These are phyloP conservation scores for Penicillium sp. DNA, from an alignment of 2,329 filamentous ascomycete species.

Conservation along the genomic window DNA sequence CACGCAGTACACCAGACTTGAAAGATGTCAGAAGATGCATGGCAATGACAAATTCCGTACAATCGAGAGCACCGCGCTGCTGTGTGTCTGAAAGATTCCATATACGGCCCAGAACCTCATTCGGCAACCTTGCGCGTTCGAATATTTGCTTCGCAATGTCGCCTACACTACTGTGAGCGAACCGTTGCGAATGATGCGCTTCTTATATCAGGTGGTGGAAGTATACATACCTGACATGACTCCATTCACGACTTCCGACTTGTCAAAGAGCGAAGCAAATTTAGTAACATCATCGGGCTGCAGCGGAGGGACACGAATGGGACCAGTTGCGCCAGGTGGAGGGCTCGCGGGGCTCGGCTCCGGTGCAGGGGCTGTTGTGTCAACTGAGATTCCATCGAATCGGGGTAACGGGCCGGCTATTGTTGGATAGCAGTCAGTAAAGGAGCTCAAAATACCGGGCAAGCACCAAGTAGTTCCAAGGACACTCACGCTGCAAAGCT, in stretches of 20 bases:
- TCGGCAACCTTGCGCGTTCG: slow-evolving; percentile 85
- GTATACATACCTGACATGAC: slow-evolving; percentile 64
- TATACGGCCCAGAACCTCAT: slow-evolving; percentile 88
- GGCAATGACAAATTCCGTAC: slow-evolving; percentile 93
- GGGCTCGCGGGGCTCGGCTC: slow-evolving; percentile 49
- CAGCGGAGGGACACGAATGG: slow-evolving; percentile 84
- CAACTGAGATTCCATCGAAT: slow-evolving; percentile 74
- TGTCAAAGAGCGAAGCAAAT: slow-evolving; percentile 87
- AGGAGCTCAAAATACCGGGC: not conserved
- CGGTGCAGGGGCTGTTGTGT: slow-evolving; percentile 46
- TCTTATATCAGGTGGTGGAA: not conserved
- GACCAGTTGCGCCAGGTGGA: slow-evolving; percentile 53
- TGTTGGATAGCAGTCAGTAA: slow-evolving; percentile 9
- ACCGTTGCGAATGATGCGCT: not conserved
- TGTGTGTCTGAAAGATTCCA: slow-evolving; percentile 95
- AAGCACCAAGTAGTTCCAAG: not conserved
- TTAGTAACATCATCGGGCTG: slow-evolving; percentile 85
- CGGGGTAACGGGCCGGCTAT: slow-evolving; percentile 78
- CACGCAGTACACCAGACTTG: slow-evolving; percentile 78
- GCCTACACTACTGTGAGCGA: slow-evolving; percentile 46
- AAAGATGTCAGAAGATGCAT: slow-evolving; percentile 96
- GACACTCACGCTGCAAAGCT: slow-evolving; percentile 68
- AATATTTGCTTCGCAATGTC: slow-evolving; percentile 93
- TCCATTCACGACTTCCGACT: slow-evolving; percentile 75
- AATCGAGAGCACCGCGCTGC: slow-evolving; percentile 80